Base-by-base conservation (phyloP, 805 yeast genomes). In the Candida sithepensis region DNA sequence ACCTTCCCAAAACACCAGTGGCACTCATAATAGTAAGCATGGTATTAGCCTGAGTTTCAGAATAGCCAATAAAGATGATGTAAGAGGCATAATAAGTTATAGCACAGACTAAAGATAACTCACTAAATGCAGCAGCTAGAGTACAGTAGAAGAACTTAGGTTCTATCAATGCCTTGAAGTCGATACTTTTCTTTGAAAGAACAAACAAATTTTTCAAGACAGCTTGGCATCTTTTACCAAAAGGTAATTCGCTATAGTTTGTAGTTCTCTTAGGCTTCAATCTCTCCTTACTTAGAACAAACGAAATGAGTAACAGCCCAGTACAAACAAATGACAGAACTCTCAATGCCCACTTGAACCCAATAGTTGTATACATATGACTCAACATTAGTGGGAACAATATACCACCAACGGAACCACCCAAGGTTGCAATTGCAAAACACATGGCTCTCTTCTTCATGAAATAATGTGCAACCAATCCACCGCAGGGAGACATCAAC, bases 391-490 rank as follows among this genome's bases (percentile, higher is more conserved):
- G 62, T 1, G 89, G 87, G 58, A 79, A 77, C 4, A 81, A 57
- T 10, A 82, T 70, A 3, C 89, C 90, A 1, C 88, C 89, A 6
- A 81, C 63, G 3, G 85, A 78, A 1, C 87, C 87, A 2, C 88
- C 89, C 9, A 80, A 65, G 53, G 68, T 50, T 10, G 59, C 59
- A 12, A 52, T 41, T 3, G 61, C 63, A 33, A 55, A 49, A 21
- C 70, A 73, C 47, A 58, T 60, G 1, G 77, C 78, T 50, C 77
- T 59, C 53, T 69, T 72, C 40, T 58, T 58, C 47, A 59, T 59
- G 52, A 72, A 73, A 75, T 75, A 73, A 48, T 74, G 78, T 40
- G 73, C 66, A n/a, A 73, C 64, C 22, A 71, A 74, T 3, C 76
- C 72, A 13, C 73, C 60, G 58, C 75, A 60, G 43, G 82, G 75